Evolutionary conservation across 1,284 basidiomycete genomes (phyloP).

Genomic region (Moesziomyces sp.): DNA sequence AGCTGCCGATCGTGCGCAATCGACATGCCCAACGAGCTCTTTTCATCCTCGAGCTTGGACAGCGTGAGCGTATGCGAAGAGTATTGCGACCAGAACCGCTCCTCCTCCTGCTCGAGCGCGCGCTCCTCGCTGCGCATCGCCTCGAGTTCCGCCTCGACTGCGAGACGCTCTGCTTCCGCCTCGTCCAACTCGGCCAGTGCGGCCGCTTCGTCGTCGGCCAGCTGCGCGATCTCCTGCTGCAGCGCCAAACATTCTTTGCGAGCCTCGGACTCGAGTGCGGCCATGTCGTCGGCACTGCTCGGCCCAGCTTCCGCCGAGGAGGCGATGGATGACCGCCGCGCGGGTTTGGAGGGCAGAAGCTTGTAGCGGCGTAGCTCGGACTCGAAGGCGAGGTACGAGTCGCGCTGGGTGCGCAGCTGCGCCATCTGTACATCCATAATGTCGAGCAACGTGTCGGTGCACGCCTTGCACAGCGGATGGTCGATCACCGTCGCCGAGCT

Average conservation of each 20-base stretch:
- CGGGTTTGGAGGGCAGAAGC: conserved; percentile 16
- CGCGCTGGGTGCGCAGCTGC: conserved; percentile 87
- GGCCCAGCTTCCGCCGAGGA: conserved; percentile 8
- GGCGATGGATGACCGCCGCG: conserved; percentile 12
- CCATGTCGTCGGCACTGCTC: conserved; percentile 12
- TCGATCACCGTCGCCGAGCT: conserved; percentile 72
- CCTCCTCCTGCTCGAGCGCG: conserved; percentile 79
- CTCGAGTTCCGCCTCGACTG: conserved; percentile 78
- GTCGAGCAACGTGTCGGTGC: conserved; percentile 82
- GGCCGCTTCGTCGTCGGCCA: conserved; percentile 24
- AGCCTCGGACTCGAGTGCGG: conserved; percentile 7
- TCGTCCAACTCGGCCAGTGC: conserved; percentile 36
- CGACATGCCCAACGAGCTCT: conserved; percentile 78
- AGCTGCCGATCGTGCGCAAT: conserved; percentile 69
- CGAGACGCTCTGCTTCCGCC: conserved; percentile 61
- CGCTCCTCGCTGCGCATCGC: conserved; percentile 79
- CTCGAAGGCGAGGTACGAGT: conserved; percentile 73
- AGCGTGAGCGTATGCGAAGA: conserved; percentile 77
- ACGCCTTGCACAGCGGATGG: conserved; percentile 94
- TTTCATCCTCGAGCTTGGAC: conserved; percentile 76
- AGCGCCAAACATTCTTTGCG: conserved; percentile 17
- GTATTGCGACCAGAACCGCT: conserved; percentile 86
- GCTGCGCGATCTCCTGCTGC: conserved; percentile 34
- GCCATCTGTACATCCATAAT: conserved; percentile 85
- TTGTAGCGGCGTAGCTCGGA: conserved; percentile 50